A percentile compares a stretch with the other conserved stretches of the same genome.
phyloP scores from a whole-genome alignment of 2,329 filamentous ascomycete genomes.

The Hypoxylon sp. region DNA sequence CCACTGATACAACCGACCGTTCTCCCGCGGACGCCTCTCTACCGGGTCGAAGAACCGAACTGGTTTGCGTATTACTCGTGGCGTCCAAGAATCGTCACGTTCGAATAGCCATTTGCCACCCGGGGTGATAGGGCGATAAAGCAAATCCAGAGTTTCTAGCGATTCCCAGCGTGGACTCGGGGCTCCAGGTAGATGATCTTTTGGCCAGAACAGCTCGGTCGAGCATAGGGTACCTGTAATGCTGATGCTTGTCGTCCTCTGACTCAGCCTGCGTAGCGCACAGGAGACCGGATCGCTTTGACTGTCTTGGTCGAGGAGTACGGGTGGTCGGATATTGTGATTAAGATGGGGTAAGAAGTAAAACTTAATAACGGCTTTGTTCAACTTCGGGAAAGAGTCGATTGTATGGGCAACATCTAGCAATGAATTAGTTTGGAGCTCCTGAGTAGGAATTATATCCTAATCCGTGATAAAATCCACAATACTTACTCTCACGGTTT shows the following conservation, averaged over 20 bases:
- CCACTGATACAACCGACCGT: neutral
- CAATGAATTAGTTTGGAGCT: neutral
- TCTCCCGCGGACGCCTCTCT: neutral
- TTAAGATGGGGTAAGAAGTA: neutral
- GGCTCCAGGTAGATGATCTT: neutral
- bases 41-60: neutral
- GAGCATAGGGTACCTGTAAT: neutral
- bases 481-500: constrained; percentile 1
- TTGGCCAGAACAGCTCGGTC: constrained; percentile 11
- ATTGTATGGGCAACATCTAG: constrained; percentile 3
- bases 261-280: neutral
- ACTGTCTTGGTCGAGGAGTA: neutral
- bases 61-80: neutral
- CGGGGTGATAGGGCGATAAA: neutral
- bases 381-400: neutral
- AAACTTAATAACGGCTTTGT: neutral
- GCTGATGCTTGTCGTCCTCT: neutral
- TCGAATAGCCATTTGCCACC: constrained; percentile 1
- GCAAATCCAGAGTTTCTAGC: neutral
- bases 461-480: neutral
- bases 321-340: neutral
- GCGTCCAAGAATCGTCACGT: neutral
- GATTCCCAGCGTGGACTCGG: neutral
- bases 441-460: neutral
- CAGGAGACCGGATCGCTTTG: constrained; percentile 1